A percentile compares a stretch with the other conserved stretches of the same genome.
phyloP scores from a whole-genome alignment of 2,329 filamentous ascomycete genomes.

The Penicillium psychrosexuale region DNA sequence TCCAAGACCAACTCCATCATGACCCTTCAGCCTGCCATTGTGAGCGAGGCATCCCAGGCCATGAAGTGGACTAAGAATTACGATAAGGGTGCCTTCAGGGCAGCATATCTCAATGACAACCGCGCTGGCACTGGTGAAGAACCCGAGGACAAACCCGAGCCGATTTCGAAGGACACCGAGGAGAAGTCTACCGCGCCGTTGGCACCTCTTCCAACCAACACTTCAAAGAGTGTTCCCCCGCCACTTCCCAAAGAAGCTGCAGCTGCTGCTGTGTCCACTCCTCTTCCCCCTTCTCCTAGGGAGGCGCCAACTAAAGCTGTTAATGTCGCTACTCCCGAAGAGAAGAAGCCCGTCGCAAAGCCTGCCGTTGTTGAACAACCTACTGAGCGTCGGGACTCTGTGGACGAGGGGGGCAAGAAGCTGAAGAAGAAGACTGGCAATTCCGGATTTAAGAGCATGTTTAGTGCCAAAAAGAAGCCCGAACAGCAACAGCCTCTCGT shows the following conservation, averaged over 20 bases:
- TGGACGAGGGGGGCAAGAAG: conserved; percentile 41
- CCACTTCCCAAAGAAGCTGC: conserved; percentile 34
- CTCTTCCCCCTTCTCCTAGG: conserved; percentile 27
- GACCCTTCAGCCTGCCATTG: conserved; percentile 78
- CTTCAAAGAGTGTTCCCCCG: conserved; percentile 30
- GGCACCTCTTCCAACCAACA: conserved; percentile 24
- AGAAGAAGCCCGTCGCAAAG: conserved; percentile 19
- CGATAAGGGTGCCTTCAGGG: conserved; percentile 80
- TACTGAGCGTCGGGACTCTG: conserved; percentile 32
- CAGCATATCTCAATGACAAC: conserved; percentile 76
- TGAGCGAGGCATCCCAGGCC: conserved; percentile 83
- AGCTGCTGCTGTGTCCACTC: conserved; percentile 13
- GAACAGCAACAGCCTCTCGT: conserved; percentile 30
- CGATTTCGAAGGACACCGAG: conserved; percentile 22
- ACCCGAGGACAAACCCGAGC: conserved; percentile 12
- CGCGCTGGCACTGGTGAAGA: conserved; percentile 67
- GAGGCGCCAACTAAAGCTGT: conserved; percentile 23
- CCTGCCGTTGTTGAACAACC: conserved; percentile 21
- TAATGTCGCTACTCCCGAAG: conserved; percentile 13
- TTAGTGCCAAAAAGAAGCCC: conserved; percentile 41
- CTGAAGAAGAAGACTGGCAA: conserved; percentile 44
- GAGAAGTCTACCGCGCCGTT: conserved; percentile 32
- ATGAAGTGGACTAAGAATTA: conserved; percentile 98
- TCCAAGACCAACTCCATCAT: conserved; percentile 86
- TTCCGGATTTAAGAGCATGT: conserved; percentile 45